Percentiles rank a stretch among this genome's conserved stretches.
Conservation (phyloP, 495 filamentous ascomycete genomes). For the Annulohypoxylon bovei region DNA sequence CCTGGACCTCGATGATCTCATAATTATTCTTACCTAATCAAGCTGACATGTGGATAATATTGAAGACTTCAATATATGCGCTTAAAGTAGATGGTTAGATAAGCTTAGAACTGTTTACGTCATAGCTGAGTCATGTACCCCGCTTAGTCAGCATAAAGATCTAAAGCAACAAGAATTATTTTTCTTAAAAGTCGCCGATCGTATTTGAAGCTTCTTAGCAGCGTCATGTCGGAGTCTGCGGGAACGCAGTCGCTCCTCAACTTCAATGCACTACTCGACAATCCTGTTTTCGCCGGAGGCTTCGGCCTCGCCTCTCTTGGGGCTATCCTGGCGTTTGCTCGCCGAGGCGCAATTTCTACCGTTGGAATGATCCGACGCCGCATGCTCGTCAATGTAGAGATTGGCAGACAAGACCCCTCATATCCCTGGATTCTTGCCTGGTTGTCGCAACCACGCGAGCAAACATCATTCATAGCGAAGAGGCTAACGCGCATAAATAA, state of each 20-base stretch:
- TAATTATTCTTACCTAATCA: neutral
- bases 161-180: neutral
- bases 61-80: neutral
- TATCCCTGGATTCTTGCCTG: conserved; percentile 95
- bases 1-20: conserved; percentile 22
- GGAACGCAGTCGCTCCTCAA: conserved; percentile 46
- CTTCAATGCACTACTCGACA: conserved; percentile 63
- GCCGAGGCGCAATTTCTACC: conserved; percentile 73
- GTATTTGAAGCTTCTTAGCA: conserved; percentile 14
- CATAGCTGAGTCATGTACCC: neutral
- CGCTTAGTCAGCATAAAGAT: conserved; percentile 15
- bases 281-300: conserved; percentile 68
- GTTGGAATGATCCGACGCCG: conserved; percentile 79
- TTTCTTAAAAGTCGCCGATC: conserved; percentile 15
- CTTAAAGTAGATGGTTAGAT: neutral
- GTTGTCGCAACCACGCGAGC: conserved; percentile 83
- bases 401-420: conserved; percentile 89
- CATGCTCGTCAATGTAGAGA: conserved; percentile 94
- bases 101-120: neutral
- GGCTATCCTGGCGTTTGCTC: conserved; percentile 77
- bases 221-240: conserved; percentile 45
- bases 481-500: conserved; percentile 62
- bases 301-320: conserved; percentile 90
- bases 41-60: neutral
- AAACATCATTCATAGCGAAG: conserved; percentile 55